Evolutionary conservation across 805 yeast species (phyloP), one percentile per base, ranked within the genome.

Genomic region (Starmerella powellii): DNA sequence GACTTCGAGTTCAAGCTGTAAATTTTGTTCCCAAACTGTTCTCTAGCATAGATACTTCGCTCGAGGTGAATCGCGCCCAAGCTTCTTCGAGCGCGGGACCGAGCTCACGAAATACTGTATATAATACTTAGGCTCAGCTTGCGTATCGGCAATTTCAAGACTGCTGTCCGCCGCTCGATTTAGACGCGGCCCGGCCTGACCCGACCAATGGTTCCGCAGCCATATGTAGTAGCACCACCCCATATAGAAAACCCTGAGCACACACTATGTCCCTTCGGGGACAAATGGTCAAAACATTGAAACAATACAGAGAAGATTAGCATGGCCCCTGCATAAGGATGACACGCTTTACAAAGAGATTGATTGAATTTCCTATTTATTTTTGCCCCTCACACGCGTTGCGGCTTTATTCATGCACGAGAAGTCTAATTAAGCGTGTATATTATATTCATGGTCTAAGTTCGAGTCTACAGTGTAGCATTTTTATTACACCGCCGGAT

Each of bases 251-350:
- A 6, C 13, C 16, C 3, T n/a, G 8, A 6, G 12, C 42, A 31
- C 4, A 15, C 24, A 2, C 32, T 18, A 27, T 51, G 67, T 58
- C 77, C 78, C 72, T 69, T 74, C 78, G 83, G 86, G 78, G 88
- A 79, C 78, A 80, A 85, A 42, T 88, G 55, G 96, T 88, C 96
- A 88, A 88, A 80, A 37, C 42, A 41, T 87, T 80, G 95, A 87
- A 88, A 80, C 94, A 86, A 88, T 88, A 88, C 98, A 88, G 97
- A 88, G 98, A 88, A 88, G 97, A 91, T 88, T 87, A 88, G 97
- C 97, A 91, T 93, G 94, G 95, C 95, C 97, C 97, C 95, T 88
- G 97, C 97, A 88, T 91, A 91, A 91, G 95, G 97, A 88, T 88
- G 97, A 87, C 95, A 93, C 96, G 96, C 95, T 87, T 80, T 86